Conservation (phyloP, 768 basidiomycete genomes). For the Lentinula sp. region DNA sequence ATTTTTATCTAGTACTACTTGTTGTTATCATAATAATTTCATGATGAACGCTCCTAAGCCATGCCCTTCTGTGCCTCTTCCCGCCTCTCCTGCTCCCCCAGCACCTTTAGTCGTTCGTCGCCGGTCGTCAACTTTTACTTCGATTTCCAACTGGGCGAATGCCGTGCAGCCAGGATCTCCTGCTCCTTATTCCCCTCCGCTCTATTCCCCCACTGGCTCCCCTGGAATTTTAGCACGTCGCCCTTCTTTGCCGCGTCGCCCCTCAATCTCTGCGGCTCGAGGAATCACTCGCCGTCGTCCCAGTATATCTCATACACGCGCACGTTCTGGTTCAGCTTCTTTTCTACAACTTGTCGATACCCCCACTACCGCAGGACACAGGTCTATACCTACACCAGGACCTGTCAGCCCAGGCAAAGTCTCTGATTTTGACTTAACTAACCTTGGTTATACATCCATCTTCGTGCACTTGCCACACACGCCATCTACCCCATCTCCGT, state of each 20-base stretch:
- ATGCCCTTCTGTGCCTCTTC: not conserved
- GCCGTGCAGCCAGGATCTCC: constrained; percentile 31
- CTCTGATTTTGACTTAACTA: constrained; percentile 30
- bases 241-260: constrained; percentile 15
- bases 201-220: constrained; percentile 14
- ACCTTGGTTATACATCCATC: constrained; percentile 35
- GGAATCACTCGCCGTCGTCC: not conserved
- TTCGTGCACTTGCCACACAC: constrained; percentile 34
- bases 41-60: constrained; percentile 4
- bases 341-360: constrained; percentile 16
- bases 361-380: constrained; percentile 29
- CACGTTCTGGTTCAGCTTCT: constrained; percentile 15
- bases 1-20: not conserved
- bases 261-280: constrained; percentile 16
- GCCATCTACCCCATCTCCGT: constrained; percentile 12
- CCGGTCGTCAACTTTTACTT: constrained; percentile 11
- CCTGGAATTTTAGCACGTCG: not conserved
- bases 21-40: not conserved
- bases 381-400: constrained; percentile 17
- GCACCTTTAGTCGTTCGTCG: not conserved
- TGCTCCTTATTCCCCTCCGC: constrained; percentile 2
- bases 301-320: constrained; percentile 12
- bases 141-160: constrained; percentile 36
- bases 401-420: constrained; percentile 11
- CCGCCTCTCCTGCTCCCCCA: not conserved